Evolutionary conservation across 2,329 filamentous ascomycete genomes (phyloP).

Genomic region (Paecilomyces formosus): DNA sequence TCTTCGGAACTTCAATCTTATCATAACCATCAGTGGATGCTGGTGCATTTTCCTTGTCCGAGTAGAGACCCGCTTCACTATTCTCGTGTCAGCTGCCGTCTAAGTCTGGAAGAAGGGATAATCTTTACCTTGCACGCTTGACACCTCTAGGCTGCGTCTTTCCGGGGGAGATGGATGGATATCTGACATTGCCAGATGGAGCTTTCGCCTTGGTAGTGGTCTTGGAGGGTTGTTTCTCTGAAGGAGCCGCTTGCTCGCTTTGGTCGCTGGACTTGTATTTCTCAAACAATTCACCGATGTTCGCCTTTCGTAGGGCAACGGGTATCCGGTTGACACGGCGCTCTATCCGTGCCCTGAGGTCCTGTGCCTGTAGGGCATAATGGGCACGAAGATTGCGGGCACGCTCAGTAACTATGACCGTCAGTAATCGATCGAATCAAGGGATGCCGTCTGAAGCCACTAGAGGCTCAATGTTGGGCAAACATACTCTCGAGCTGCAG

Average conservation of each 20-base stretch:
- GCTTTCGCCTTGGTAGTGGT: constrained; percentile 18
- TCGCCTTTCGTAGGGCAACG: constrained; percentile 65
- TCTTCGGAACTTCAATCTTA: constrained; percentile 62
- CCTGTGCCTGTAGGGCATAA: constrained; percentile 80
- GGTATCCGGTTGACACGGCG: constrained; percentile 92
- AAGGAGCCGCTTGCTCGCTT: constrained; percentile 17
- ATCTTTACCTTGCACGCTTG: constrained; percentile 24
- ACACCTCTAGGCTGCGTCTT: constrained; percentile 21
- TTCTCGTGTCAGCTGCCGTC: constrained; percentile 38
- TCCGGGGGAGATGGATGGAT: constrained; percentile 18
- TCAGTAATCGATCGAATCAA: constrained; percentile 9
- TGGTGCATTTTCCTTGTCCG: constrained; percentile 68
- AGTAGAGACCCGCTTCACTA: constrained; percentile 50
- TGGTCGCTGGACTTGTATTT: constrained; percentile 33
- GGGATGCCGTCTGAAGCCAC: constrained; percentile 8
- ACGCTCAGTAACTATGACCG: constrained; percentile 62
- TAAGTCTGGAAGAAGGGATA: constrained; percentile 4
- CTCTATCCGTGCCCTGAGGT: constrained; percentile 77
- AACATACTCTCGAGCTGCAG: constrained; percentile 75
- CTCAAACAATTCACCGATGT: constrained; percentile 70
- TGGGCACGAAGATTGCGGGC: constrained; percentile 81
- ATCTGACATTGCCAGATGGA: constrained; percentile 20
- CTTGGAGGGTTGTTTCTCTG: constrained; percentile 26
- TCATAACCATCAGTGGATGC: constrained; percentile 32
- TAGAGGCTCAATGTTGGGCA: not conserved